Base-by-base conservation (phyloP, 2,329 filamentous ascomycete genomes). In the Rhynchosporium secalis region DNA sequence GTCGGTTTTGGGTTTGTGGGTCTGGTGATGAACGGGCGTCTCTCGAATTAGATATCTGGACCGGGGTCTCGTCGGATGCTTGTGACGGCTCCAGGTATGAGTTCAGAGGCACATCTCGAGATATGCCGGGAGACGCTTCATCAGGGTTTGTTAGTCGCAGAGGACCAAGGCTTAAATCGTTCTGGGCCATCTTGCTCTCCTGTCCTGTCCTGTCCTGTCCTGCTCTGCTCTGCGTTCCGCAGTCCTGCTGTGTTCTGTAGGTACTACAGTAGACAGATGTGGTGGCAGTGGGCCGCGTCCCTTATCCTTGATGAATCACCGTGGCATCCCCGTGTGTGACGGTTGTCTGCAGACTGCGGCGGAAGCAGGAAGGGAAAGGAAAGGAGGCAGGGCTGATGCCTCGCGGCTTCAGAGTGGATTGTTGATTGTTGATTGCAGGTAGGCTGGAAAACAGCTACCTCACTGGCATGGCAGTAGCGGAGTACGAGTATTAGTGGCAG, bases 141-240 rank as follows among this genome's bases (percentile, higher is more conserved):
- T 95, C 93, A 60, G 94, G 94, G 77, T 98, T 99, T 15, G 51
- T 54, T 28, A 54, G 51, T 40, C 51, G 51, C n/a, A 54, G 33
- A 54, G 51, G 51, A 41, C 51, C 51, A 54, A 54, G 51, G 51
- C 51, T 54, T 33, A 54, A 41, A 33, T 54, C 51, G 36, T 40
- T 33, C n/a, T 54, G 51, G 51, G 51, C 51, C 51, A 54, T 54
- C 20, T 28, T 54, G 5, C 33, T 15, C 20, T 54, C 26, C 36
- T 41, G 33, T 54, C 10, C 36, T 54, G 33, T 41, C n/a, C 36
- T 54, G 15, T 40, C 5, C 33, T 41, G 8, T 54, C 33, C n/a
- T 52, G 33, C 38, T 15, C 49, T 52, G 20, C 20, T 15, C 49
- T 52, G 20, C 20, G 20, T 20, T 20, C 20, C 20, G 20, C 20